Evolutionary conservation across 768 basidiomycete genomes (phyloP).

Genomic region (Mycena haematopus): DNA sequence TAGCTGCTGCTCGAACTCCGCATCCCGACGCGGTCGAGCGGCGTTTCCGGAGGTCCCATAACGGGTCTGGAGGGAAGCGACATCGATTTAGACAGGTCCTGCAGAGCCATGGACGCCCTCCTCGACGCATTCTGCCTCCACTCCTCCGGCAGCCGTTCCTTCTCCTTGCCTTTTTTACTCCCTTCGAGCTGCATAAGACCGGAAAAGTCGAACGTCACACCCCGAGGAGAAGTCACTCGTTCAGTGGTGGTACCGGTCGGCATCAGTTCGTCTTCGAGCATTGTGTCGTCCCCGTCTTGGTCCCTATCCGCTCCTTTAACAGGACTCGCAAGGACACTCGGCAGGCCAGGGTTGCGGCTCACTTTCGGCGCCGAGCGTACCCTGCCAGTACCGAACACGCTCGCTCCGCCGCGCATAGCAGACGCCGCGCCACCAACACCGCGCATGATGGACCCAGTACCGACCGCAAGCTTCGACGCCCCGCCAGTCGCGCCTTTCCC

Average conservation of each 20-base stretch:
- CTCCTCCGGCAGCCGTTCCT: conserved; percentile 30
- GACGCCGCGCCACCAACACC: conserved; percentile 25
- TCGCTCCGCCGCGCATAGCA: conserved; percentile 21
- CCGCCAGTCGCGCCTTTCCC: conserved; percentile 9
- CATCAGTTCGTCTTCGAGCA: conserved; percentile 37
- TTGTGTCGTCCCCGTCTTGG: conserved; percentile 20
- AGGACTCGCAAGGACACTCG: conserved; percentile 53
- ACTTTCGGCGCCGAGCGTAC: conserved; percentile 29
- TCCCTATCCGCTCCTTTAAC: conserved; percentile 41
- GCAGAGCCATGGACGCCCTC: conserved; percentile 63
- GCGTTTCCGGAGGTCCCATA: conserved; percentile 59
- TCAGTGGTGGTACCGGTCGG: conserved; percentile 29
- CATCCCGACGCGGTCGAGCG: conserved; percentile 40
- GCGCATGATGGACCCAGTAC: conserved; percentile 27
- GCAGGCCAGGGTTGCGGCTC: conserved; percentile 50
- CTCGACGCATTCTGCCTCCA: conserved; percentile 51
- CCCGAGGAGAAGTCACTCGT: conserved; percentile 26
- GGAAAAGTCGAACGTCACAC: conserved; percentile 27
- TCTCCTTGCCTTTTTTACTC: conserved; percentile 43
- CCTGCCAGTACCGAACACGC: conserved; percentile 32
- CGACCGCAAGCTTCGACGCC: conserved; percentile 20
- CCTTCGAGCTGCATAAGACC: conserved; percentile 24
- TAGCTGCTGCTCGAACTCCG: conserved; percentile 50
- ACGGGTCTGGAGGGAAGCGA: conserved; percentile 48
- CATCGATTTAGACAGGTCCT: conserved; percentile 65